Evolutionary conservation across 2,329 filamentous ascomycete genomes (phyloP).

Genomic region (Aspergillus unguis): DNA sequence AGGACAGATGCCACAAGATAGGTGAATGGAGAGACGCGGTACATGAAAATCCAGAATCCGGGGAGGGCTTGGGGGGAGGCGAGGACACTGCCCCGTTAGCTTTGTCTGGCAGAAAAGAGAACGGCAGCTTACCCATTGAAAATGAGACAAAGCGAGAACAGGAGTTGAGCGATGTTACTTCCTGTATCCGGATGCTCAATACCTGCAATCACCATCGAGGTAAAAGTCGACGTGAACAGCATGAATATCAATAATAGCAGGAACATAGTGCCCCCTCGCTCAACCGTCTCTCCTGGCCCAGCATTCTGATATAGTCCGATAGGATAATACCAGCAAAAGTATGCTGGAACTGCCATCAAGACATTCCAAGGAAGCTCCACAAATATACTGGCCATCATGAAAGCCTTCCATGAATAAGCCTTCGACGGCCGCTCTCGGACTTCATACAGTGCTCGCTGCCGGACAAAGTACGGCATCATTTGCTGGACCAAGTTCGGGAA

Average conservation of each 20-base stretch:
- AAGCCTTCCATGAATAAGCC: slow-evolving; percentile 67
- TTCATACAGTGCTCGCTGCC: slow-evolving; percentile 55
- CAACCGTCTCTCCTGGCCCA: slow-evolving; percentile 32
- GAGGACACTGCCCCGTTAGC: slow-evolving; percentile 51
- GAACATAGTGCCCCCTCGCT: slow-evolving; percentile 62
- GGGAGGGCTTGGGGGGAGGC: slow-evolving; percentile 58
- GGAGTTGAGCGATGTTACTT: slow-evolving; percentile 56
- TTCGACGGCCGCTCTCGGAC: slow-evolving; percentile 60
- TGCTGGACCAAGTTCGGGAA: slow-evolving; percentile 57
- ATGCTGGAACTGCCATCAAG: slow-evolving; percentile 57
- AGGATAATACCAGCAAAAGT: slow-evolving; percentile 64
- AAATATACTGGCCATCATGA: slow-evolving; percentile 65
- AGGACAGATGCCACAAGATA: slow-evolving; percentile 52
- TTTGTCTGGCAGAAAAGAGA: neutral
- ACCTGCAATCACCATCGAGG: slow-evolving; percentile 67
- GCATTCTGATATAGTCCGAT: slow-evolving; percentile 46
- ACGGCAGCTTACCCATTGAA: slow-evolving; percentile 47
- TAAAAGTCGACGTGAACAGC: slow-evolving; percentile 67
- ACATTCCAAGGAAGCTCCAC: slow-evolving; percentile 66
- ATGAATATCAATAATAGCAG: slow-evolving; percentile 64
- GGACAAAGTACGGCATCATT: slow-evolving; percentile 56
- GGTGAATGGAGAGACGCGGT: slow-evolving; percentile 63
- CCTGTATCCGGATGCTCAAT: slow-evolving; percentile 66
- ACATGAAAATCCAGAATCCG: slow-evolving; percentile 77
- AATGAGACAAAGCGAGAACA: slow-evolving; percentile 56